Evolutionary conservation across 345 rosid species (phyloP).

Genomic region (Euclidium syriacum): DNA sequence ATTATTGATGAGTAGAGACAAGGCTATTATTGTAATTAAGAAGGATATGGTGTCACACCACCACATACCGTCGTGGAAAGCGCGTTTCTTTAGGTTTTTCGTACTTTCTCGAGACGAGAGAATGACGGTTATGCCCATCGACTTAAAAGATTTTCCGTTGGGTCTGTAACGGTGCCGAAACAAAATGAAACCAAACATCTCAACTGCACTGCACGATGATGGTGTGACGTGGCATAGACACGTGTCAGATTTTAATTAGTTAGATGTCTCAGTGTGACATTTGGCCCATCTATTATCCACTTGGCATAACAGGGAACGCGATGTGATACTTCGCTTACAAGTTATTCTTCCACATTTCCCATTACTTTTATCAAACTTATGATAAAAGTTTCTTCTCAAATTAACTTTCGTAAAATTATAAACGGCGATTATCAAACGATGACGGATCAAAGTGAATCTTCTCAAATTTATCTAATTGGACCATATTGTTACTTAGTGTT

Average conservation of each 20-base stretch:
- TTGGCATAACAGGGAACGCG: slow-evolving; percentile 18
- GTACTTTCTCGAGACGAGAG: not conserved
- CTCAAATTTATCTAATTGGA: not conserved
- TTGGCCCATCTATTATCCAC: slow-evolving; percentile 14
- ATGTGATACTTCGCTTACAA: slow-evolving; percentile 23
- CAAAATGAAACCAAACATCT: not conserved
- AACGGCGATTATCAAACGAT: not conserved
- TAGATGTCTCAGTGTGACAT: not conserved
- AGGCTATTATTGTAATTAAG: not conserved
- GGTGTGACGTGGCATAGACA: not conserved
- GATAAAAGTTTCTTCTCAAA: not conserved
- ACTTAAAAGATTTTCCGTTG: not conserved
- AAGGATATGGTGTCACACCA: slow-evolving; percentile 1
- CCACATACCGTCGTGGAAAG: slow-evolving; percentile 20
- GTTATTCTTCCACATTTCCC: slow-evolving; percentile 14
- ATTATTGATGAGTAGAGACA: not conserved
- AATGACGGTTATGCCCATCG: slow-evolving; percentile 13
- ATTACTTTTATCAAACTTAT: slow-evolving; percentile 6
- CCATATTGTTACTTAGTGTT: too few species aligned
- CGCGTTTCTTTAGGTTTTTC: slow-evolving; percentile 1
- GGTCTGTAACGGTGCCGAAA: slow-evolving; percentile 22
- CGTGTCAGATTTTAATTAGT: not conserved
- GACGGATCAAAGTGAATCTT: not conserved
- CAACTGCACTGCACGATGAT: slow-evolving; percentile 17
- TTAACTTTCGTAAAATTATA: not conserved